These are phyloP conservation scores for Lepidium aucheri DNA, from an alignment of 345 rosid genomes.

Conservation along the genomic window DNA sequence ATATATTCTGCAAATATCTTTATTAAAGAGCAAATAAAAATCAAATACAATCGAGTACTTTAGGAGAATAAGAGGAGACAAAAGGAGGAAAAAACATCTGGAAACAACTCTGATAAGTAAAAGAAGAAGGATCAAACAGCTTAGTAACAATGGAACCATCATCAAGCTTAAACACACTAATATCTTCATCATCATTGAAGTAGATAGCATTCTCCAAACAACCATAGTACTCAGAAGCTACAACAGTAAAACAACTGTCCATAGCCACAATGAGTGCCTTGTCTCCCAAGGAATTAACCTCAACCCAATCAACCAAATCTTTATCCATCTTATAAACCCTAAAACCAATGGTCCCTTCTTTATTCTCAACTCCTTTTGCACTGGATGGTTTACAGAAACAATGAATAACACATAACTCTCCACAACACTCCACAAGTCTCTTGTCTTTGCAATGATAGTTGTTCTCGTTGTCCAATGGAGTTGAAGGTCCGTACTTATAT, in stretches of 20 bases:
- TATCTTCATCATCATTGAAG: neutral
- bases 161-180: neutral
- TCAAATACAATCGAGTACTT: no score
- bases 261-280: neutral
- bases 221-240: neutral
- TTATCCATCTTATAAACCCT: neutral
- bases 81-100: neutral
- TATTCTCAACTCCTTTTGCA: rapidly evolving
- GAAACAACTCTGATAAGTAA: neutral
- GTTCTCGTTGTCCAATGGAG: neutral
- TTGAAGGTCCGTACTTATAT: neutral
- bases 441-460: neutral
- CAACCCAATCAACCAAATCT: neutral
- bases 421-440: neutral
- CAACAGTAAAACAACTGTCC: neutral
- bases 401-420: neutral
- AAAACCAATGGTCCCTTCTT: neutral
- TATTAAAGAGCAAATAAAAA: no score
- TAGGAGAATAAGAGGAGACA: no score
- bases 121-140: neutral
- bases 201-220: neutral
- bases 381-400: neutral
- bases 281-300: neutral
- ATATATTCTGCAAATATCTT: no score
- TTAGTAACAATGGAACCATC: neutral